These are phyloP conservation scores for Boletus eberwhitei DNA, from an alignment of 768 basidiomycete genomes.

Conservation along the genomic window DNA sequence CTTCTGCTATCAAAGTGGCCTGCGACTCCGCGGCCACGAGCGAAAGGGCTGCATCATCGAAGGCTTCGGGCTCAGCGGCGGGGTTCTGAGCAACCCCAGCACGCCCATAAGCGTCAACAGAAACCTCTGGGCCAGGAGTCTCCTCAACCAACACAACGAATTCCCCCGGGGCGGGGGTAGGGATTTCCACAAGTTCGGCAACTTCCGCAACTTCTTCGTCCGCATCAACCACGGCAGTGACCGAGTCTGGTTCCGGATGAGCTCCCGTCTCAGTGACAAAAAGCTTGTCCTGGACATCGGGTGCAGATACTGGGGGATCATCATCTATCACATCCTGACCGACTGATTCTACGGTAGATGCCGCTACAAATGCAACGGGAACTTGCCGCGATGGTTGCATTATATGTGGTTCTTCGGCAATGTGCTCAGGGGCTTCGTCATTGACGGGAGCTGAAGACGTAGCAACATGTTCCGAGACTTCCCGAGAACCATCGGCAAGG, in stretches of 20 bases:
- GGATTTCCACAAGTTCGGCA: conserved; percentile 10
- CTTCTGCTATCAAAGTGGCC: not conserved
- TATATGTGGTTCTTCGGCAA: conserved; percentile 1
- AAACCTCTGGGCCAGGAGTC: conserved; percentile 11
- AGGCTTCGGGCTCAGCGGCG: not conserved
- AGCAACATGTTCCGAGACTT: conserved; percentile 3
- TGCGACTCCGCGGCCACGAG: conserved; percentile 6
- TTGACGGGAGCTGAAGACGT: not conserved
- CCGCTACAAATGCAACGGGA: conserved; percentile 3
- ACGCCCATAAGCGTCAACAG: not conserved
- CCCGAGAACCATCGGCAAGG: conserved; percentile 2
- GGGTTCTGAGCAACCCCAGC: not conserved
- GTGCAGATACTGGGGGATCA: not conserved
- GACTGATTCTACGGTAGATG: conserved; percentile 7
- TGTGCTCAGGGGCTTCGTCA: not conserved
- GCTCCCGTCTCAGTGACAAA: conserved; percentile 11
- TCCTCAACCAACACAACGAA: conserved; percentile 12
- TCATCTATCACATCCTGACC: conserved; percentile 1
- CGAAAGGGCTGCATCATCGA: not conserved
- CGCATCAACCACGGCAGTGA: not conserved
- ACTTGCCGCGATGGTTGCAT: conserved; percentile 3
- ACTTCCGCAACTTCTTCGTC: conserved; percentile 10
- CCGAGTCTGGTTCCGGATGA: conserved; percentile 5
- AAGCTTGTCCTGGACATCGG: not conserved
- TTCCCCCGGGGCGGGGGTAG: conserved; percentile 15